Percentiles rank a stretch among this genome's conserved stretches.
Conservation (phyloP, 345 rosid genomes). For the Eucalyptus leucophloia region DNA sequence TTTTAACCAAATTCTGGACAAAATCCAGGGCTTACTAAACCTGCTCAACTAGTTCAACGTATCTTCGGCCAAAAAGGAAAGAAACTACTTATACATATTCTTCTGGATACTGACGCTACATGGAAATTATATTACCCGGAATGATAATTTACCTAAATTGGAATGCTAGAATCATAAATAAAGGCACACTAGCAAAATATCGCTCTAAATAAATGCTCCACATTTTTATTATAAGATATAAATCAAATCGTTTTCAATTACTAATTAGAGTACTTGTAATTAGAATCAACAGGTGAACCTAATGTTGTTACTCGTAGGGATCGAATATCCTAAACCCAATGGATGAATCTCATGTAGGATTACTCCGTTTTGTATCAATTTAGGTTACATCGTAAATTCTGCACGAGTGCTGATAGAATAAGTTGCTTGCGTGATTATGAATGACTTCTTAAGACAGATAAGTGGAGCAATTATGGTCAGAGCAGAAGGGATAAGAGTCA, state of each 20-base stretch:
- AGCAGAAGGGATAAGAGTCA: background rate
- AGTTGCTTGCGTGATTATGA: background rate
- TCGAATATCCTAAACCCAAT: background rate
- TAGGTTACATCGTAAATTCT: background rate
- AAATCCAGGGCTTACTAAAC: background rate
- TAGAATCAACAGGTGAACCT: background rate
- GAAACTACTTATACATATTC: background rate
- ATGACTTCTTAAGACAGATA: background rate
- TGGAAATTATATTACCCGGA: background rate
- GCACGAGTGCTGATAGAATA: background rate
- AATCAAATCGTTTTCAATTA: background rate
- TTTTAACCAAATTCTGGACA: background rate
- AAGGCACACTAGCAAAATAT: background rate
- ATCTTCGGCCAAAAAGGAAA: background rate
- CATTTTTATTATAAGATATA: background rate
- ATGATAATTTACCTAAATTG: background rate
- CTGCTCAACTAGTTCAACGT: background rate
- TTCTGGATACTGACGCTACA: background rate
- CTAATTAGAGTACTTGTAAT: background rate
- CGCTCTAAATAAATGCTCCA: background rate
- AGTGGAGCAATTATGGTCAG: background rate
- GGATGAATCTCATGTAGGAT: background rate
- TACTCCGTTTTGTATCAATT: background rate
- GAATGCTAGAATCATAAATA: background rate
- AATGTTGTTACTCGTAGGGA: background rate